phyloP scores from a whole-genome alignment of 495 filamentous ascomycete species.

The Ascodesmis nigricans region DNA sequence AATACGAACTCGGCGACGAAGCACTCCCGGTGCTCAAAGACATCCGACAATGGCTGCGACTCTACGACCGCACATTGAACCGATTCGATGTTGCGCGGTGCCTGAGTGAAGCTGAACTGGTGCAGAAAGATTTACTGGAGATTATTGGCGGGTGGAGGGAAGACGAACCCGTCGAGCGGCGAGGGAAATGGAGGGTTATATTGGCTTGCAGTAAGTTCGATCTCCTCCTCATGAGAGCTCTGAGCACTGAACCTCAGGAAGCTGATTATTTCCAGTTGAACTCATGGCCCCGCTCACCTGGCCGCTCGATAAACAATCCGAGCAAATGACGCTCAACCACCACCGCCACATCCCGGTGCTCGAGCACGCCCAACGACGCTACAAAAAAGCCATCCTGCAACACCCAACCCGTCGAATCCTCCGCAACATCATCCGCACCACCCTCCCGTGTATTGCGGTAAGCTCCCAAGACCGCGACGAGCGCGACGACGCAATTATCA shows the following conservation, averaged over 20 bases:
- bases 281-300: slow-evolving; percentile 86
- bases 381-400: slow-evolving; percentile 73
- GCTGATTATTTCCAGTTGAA: slow-evolving; percentile 35
- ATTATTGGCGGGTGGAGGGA: slow-evolving; percentile 67
- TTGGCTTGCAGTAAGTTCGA: slow-evolving; percentile 44
- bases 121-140: slow-evolving; percentile 69
- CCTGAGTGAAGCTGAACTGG: slow-evolving; percentile 77
- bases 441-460: slow-evolving; percentile 68
- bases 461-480: slow-evolving; percentile 49
- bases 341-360: slow-evolving; percentile 75
- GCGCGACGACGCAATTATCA: slow-evolving; percentile 84
- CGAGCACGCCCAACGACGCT: slow-evolving; percentile 63
- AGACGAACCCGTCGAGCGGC: slow-evolving; percentile 36
- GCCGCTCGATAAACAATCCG: slow-evolving; percentile 60
- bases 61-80: slow-evolving; percentile 86
- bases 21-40: slow-evolving; percentile 80
- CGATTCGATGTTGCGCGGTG: slow-evolving; percentile 89
- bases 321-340: slow-evolving; percentile 77
- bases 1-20: slow-evolving; percentile 81
- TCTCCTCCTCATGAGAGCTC: neutral
- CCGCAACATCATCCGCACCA: slow-evolving; percentile 52
- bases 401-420: slow-evolving; percentile 56
- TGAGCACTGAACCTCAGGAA: neutral
- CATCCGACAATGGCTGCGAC: slow-evolving; percentile 75
- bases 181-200: slow-evolving; percentile 54